These are phyloP conservation scores for Spathaspora passalidarum DNA, from an alignment of 805 yeast genomes.

Conservation along the genomic window DNA sequence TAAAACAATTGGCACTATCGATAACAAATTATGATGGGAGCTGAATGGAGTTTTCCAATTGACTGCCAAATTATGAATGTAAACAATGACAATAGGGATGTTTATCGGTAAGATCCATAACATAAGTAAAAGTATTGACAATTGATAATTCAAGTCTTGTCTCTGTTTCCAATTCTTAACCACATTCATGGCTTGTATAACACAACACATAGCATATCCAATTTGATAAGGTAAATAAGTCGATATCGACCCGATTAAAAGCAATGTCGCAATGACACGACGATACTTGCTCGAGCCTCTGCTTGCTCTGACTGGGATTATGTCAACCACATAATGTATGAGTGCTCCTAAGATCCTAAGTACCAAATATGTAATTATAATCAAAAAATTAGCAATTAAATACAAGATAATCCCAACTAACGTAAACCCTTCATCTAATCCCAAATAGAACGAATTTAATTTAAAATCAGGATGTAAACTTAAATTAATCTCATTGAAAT, in stretches of 20 bases:
- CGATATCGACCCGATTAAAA: slow-evolving; percentile 36
- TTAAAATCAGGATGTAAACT: slow-evolving; percentile 30
- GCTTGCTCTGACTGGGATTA: background rate
- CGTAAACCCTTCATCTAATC: slow-evolving; percentile 54
- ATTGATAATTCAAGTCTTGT: slow-evolving; percentile 52
- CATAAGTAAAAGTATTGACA: slow-evolving; percentile 65
- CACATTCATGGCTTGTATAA: slow-evolving; percentile 57
- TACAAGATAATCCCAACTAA: slow-evolving; percentile 58
- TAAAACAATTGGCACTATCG: slow-evolving; percentile 69
- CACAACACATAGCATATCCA: slow-evolving; percentile 58
- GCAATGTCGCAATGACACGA: slow-evolving; percentile 10
- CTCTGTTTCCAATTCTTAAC: slow-evolving; percentile 24
- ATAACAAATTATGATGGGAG: slow-evolving; percentile 79
- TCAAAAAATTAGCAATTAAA: slow-evolving; percentile 30
- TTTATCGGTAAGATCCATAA: slow-evolving; percentile 78
- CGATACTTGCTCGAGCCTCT: slow-evolving; percentile 5
- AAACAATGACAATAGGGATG: slow-evolving; percentile 74
- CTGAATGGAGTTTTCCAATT: slow-evolving; percentile 83
- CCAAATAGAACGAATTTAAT: slow-evolving; percentile 62
- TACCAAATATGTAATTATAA: slow-evolving; percentile 5
- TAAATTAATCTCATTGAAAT: slow-evolving; percentile 42
- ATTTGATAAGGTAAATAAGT: slow-evolving; percentile 79
- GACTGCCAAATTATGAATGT: slow-evolving; percentile 73
- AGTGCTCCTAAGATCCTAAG: background rate
- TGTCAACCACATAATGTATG: background rate